Evolutionary conservation across 2,329 filamentous ascomycete species (phyloP), one percentile per base, ranked within the genome.

Genomic region (Cladophialophora carrionii): DNA sequence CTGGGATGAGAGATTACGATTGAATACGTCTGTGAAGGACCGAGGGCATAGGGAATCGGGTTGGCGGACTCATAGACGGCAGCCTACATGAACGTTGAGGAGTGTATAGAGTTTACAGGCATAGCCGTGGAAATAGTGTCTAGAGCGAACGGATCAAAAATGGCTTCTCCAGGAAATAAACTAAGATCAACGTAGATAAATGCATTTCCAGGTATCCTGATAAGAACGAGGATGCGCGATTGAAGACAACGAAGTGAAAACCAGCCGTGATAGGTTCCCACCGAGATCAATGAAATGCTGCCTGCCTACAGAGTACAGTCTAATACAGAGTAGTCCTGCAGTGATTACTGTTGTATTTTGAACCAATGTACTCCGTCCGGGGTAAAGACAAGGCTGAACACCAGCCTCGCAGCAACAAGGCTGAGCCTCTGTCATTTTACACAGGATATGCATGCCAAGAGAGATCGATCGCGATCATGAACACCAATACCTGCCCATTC

Each of bases 1-100:
- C 26, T 61, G 57, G 57, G 57, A 61, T 24, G 61, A 58, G 24
- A 31, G 61, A 14, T 54, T 54, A 46, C 61, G 61, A 7, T 46
- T 63, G 34, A 53, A 63, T 20, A 63, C 54, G 24, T 52, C 20
- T 14, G 7, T 17, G 32, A 48, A 34, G 46, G 46, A 49, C 14
- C 52, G 53, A n/a, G 53, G 60, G 43, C 20, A 14, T n/a, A 31
- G 20, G 26, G 41, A 58, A 14, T 20, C 43, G 20, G 43, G 26
- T 5, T 49, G 56, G 56, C 56, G 56, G 10, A 24, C 41, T 2
- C 5, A n/a, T 22, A 32, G 56, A 46, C 24, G 56, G 32, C 26
- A 26, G 17, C 41, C 55, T 9, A 51, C 48, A 14, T 51, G n/a
- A 14, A 43, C 14, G 3, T 7, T 7, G 17, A 43, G 5, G 14